Conservation (phyloP, 352 stramenopile species). For the Phytophthora pisi region DNA sequence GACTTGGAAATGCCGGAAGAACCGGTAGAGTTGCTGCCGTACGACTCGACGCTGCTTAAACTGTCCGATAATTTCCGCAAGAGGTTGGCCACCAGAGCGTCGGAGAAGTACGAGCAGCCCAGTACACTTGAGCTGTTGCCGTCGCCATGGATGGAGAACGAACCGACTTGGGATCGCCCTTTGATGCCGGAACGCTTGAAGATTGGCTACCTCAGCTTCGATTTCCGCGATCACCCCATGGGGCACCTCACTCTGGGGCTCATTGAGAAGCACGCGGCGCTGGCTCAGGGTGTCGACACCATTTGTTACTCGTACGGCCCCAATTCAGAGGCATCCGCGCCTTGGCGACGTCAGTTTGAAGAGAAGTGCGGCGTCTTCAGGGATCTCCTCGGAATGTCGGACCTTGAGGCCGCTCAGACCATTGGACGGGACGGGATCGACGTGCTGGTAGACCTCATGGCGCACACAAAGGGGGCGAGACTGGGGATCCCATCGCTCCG, state of each 20-base stretch:
- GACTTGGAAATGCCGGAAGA: not conserved
- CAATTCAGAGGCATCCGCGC: slow-evolving; percentile 63
- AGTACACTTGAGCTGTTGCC: slow-evolving; percentile 41
- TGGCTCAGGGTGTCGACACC: slow-evolving; percentile 47
- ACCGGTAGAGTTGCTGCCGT: slow-evolving; percentile 56
- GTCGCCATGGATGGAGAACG: slow-evolving; percentile 18
- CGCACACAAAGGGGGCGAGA: slow-evolving; percentile 85
- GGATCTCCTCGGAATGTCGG: slow-evolving; percentile 56
- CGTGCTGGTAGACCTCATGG: slow-evolving; percentile 93
- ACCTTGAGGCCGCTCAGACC: slow-evolving; percentile 56
- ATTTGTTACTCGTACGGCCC: slow-evolving; percentile 86
- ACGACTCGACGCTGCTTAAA: slow-evolving; percentile 68
- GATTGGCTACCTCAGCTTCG: slow-evolving; percentile 88
- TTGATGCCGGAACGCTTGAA: slow-evolving; percentile 53
- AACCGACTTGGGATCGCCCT: slow-evolving; percentile 6
- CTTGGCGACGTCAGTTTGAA: slow-evolving; percentile 63
- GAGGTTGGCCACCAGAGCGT: slow-evolving; percentile 42
- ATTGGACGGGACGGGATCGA: slow-evolving; percentile 74
- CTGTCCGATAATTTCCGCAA: slow-evolving; percentile 59
- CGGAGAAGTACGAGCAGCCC: slow-evolving; percentile 40
- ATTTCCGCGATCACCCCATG: slow-evolving; percentile 95
- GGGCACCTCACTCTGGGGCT: slow-evolving; percentile 89
- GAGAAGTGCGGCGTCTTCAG: slow-evolving; percentile 59
- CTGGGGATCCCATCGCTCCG: slow-evolving; percentile 63
- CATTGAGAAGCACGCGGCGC: slow-evolving; percentile 67